A percentile compares a stretch with the other conserved stretches of the same genome.
Conservation (phyloP, 1,284 basidiomycete species). For the Cryptococcus sp. region DNA sequence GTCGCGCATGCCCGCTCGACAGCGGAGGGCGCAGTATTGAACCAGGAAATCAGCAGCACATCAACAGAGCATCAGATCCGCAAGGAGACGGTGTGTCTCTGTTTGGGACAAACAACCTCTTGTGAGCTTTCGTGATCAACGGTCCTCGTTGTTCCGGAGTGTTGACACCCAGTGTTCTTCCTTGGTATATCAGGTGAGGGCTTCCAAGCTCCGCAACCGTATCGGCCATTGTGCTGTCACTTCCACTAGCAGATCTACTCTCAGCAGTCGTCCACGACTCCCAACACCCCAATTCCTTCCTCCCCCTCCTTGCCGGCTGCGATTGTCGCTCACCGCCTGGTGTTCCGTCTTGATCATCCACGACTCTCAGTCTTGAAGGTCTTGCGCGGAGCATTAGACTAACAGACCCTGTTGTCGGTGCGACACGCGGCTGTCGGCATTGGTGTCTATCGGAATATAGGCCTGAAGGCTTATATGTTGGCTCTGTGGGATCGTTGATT, state of each 20-base stretch:
- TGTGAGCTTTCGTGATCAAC: constrained; percentile 22
- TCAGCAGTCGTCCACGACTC: no score
- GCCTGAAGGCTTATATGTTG: no score
- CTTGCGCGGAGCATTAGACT: no score
- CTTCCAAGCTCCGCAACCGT: constrained; percentile 1
- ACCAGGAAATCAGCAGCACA: constrained; percentile 7
- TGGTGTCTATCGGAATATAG: no score
- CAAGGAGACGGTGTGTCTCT: constrained; percentile 7
- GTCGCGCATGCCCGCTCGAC: no score
- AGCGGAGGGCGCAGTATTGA: not conserved
- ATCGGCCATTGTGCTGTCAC: constrained; percentile 2
- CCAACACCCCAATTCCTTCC: not conserved
- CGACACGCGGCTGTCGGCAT: no score
- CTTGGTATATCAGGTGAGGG: constrained; percentile 21
- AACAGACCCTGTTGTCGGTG: no score
- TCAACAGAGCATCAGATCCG: constrained; percentile 13
- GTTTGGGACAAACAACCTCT: constrained; percentile 11
- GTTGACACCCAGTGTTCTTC: constrained; percentile 21
- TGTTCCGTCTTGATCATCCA: no score
- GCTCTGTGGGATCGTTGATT: no score
- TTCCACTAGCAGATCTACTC: not conserved
- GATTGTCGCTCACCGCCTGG: no score
- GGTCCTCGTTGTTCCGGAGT: constrained; percentile 21
- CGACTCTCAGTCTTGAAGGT: no score
- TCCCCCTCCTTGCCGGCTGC: constrained; percentile 7